Percentiles rank a stretch among this genome's conserved stretches.
phyloP scores from a whole-genome alignment of 768 basidiomycete genomes.

The Crepidotus variabilis region DNA sequence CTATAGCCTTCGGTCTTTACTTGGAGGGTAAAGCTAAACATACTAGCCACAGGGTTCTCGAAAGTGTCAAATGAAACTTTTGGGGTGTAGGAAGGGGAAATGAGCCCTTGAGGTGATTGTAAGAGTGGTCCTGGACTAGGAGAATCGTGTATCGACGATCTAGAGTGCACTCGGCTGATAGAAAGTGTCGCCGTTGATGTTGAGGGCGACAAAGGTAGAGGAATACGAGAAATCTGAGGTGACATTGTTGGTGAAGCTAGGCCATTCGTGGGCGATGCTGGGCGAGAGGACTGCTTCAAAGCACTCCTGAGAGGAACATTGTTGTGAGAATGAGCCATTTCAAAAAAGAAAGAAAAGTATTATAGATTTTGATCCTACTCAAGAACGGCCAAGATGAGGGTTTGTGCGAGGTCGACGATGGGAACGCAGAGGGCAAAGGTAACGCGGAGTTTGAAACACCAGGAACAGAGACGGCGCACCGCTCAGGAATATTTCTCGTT shows the following conservation, averaged over 20 bases:
- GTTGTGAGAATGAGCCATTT: neutral
- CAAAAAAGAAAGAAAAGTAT: neutral
- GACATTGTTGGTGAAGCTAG: constrained; percentile 8
- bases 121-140: neutral
- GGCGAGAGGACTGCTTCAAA: constrained; percentile 24
- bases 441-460: neutral
- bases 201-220: constrained; percentile 10
- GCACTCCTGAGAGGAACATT: constrained; percentile 18
- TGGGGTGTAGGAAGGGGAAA: constrained; percentile 39
- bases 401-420: neutral
- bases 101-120: neutral
- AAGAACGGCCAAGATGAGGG: neutral
- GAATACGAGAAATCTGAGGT: constrained; percentile 10
- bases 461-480: no score
- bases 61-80: constrained; percentile 89
- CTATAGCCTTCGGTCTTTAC: constrained; percentile 82
- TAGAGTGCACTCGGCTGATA: neutral
- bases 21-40: constrained; percentile 86
- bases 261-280: constrained; percentile 14
- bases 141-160: constrained; percentile 2
- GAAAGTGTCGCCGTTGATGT: neutral
- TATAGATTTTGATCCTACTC: neutral
- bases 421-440: neutral
- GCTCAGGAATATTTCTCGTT: neutral
- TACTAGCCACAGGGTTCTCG: constrained; percentile 72